Percentiles rank a stretch among this genome's conserved stretches.
Evolutionary conservation across 176 grass and related monocot species (phyloP).

Genomic region (Raddia distichophylla): DNA sequence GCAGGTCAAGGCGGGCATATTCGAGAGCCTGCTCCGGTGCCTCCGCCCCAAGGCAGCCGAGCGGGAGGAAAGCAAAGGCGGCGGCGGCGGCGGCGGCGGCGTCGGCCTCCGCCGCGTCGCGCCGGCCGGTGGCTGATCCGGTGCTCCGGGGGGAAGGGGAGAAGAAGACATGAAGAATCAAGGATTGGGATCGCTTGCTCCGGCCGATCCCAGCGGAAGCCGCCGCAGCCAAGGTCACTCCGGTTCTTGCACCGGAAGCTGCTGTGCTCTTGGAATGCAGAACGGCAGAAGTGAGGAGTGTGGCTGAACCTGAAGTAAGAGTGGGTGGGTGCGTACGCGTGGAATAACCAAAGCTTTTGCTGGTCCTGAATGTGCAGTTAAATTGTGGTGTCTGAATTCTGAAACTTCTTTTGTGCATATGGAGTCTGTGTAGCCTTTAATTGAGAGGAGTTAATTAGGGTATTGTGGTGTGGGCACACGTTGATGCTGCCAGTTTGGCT

Average conservation of each 20-base stretch:
- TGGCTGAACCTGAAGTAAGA: not conserved
- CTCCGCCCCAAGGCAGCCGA: not conserved
- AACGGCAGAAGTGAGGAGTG: too few species aligned
- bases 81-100: conserved; percentile 5
- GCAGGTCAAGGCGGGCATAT: conserved; percentile 60
- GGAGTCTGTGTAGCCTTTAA: not conserved
- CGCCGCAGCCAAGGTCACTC: not conserved
- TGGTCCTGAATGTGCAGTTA: not conserved
- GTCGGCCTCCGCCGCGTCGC: conserved; percentile 34
- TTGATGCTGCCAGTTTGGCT: not conserved
- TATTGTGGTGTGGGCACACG: not conserved
- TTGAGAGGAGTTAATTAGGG: too few species aligned
- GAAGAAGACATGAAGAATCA: not conserved
- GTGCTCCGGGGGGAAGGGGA: not conserved
- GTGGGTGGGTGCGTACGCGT: not conserved
- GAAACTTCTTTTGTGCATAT: not conserved
- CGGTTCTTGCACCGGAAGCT: conserved; percentile 5
- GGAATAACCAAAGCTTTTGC: not conserved
- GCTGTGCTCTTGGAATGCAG: not conserved
- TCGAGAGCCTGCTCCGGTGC: conserved; percentile 45
- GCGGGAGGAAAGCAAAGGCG: conserved; percentile 30
- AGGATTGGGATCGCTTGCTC: not conserved
- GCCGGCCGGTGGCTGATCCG: conserved; percentile 36
- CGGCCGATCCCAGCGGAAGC: not conserved
- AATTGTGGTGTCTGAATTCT: conserved; percentile 1